Evolutionary conservation across 768 basidiomycete genomes (phyloP), one percentile per base, ranked within the genome.

Genomic region (Podaxis sp.): DNA sequence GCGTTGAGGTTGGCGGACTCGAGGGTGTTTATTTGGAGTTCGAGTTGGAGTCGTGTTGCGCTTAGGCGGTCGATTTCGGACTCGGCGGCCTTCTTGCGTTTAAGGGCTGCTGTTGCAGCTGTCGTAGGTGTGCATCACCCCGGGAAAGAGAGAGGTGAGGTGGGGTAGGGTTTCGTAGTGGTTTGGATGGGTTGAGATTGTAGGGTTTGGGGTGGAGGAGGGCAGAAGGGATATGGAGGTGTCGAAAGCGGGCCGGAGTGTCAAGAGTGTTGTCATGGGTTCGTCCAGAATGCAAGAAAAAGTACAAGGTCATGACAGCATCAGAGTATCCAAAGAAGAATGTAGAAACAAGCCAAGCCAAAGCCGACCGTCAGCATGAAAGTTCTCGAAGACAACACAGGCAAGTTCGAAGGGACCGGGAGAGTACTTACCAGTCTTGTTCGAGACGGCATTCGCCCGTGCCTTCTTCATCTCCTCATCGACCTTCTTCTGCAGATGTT

Each of bases 1-100:
- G 92, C 89, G 74, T 99, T 99, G 75, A 99, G 84, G 79, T 98
- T 99, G 49, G 97, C 97, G 15, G 92, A 93, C 75, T 99, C 97
- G 51, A 99, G 84, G 19, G 96, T 96, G 77, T 96, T 96, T 63
- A 99, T 90, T 79, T 99, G 96, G 75, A 92, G 89, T 79, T 98
- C 96, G 33, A 99, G 84, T 70, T 97, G 96, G 73, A 98, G 75
- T 67, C 93, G 86, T 58, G 90, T 91, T 12, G 92, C 93, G 52
- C 87, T 84, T 67, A 99, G 79, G 68, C 89, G 83, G 66, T 97
- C 94, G 64, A 98, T 80, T 74, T 99, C 94, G 51, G 79, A 71
- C 77, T 99, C 96, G 70, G 83, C 87, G 66, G 87, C 83, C 76
- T 97, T 97, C 89, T 97, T 98, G 77, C 95, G 87, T 68, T 92